A percentile compares a stretch with the other conserved stretches of the same genome.
phyloP scores from a whole-genome alignment of 192 early-diverging fungal genomes.

The Kappamyces sp. region DNA sequence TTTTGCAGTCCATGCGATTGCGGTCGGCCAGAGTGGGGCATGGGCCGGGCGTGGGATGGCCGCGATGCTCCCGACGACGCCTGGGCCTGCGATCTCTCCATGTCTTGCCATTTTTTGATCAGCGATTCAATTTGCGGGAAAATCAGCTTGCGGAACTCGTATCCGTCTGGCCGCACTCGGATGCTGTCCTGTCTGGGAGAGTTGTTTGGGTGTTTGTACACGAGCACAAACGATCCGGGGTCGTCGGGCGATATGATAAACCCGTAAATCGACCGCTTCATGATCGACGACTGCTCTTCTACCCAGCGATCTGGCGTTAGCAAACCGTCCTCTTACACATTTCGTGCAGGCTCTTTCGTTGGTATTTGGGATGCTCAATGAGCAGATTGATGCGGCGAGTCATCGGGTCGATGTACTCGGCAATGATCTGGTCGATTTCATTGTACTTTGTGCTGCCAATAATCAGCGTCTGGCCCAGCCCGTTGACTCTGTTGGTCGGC shows the following conservation, averaged over 20 bases:
- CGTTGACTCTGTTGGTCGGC: slow-evolving; percentile 29
- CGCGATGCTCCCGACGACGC: neutral
- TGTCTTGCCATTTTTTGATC: slow-evolving; percentile 66
- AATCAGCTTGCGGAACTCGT: slow-evolving; percentile 59
- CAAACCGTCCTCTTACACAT: slow-evolving; percentile 47
- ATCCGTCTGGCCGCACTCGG: slow-evolving; percentile 71
- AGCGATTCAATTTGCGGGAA: slow-evolving; percentile 66
- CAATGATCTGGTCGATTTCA: slow-evolving; percentile 90
- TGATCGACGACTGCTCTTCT: slow-evolving; percentile 44
- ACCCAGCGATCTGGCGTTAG: slow-evolving; percentile 28
- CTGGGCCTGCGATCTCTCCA: neutral
- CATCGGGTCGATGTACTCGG: slow-evolving; percentile 82
- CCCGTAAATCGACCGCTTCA: slow-evolving; percentile 72
- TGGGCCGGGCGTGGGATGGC: no score
- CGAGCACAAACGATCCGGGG: slow-evolving; percentile 68
- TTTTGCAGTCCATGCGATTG: no score
- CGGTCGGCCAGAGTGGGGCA: no score
- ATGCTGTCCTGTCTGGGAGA: slow-evolving; percentile 64
- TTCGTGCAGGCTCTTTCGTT: slow-evolving; percentile 46
- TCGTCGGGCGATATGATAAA: slow-evolving; percentile 60
- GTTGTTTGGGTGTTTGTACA: slow-evolving; percentile 68
- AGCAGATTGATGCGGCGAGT: slow-evolving; percentile 62
- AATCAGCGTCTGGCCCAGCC: slow-evolving; percentile 58
- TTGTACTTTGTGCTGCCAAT: slow-evolving; percentile 65
- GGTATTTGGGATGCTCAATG: slow-evolving; percentile 71